phyloP scores from a whole-genome alignment of 257 asterid genomes.

The Nicotiana obtusifolia region DNA sequence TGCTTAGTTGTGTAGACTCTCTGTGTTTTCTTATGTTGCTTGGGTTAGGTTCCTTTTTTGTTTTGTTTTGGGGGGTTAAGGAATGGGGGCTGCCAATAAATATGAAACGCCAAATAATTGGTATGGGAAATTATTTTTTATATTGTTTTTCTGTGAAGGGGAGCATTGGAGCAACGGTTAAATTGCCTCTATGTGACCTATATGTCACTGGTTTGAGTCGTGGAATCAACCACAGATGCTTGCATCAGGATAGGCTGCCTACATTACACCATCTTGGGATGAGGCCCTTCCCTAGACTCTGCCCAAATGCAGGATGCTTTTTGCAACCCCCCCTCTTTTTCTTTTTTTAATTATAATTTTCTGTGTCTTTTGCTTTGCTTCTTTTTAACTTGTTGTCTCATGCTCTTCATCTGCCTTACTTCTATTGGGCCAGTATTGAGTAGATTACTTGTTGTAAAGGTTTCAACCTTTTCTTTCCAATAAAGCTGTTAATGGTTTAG shows the following conservation, averaged over 20 bases:
- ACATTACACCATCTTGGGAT: too few relatives aligned
- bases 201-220: too few relatives aligned
- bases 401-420: background rate
- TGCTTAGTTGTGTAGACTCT: background rate
- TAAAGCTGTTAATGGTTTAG: background rate
- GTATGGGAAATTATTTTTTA: background rate
- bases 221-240: too few relatives aligned
- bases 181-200: too few relatives aligned
- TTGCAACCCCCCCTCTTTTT: too few relatives aligned
- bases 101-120: background rate
- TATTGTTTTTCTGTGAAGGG: background rate
- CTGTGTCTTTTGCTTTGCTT: background rate
- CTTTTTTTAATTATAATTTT: background rate
- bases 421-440: background rate
- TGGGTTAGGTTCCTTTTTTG: background rate
- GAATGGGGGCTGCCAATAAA: background rate
- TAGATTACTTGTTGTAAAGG: background rate
- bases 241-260: too few relatives aligned
- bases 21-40: background rate
- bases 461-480: background rate
- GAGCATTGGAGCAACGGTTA: too few relatives aligned
- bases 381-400: background rate
- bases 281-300: too few relatives aligned
- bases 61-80: background rate
- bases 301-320: too few relatives aligned